Evolutionary conservation across 805 yeast species (phyloP).

Genomic region (Candida taoyuanica): DNA sequence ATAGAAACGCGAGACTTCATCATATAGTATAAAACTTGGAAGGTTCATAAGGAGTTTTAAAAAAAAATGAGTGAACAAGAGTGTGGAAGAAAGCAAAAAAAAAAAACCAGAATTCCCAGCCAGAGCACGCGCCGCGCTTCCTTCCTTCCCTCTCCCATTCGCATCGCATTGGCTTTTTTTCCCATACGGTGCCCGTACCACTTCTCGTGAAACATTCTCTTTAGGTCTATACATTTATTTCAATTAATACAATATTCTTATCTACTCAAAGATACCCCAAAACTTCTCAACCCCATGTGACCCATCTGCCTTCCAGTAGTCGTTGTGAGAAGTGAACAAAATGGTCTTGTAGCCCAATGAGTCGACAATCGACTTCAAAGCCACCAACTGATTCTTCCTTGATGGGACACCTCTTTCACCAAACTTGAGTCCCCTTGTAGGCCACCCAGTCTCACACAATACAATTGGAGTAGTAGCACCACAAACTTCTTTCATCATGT

Average conservation of each 20-base stretch:
- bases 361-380: constrained; percentile 46
- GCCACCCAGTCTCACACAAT: constrained; percentile 68
- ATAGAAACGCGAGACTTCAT: constrained; percentile 29
- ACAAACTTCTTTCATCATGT: constrained; percentile 39
- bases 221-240: too few relatives aligned
- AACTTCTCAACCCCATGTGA: constrained; percentile 53
- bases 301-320: constrained; percentile 58
- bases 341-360: constrained; percentile 45
- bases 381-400: constrained; percentile 44
- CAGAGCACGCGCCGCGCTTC: too few relatives aligned
- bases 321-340: constrained; percentile 58
- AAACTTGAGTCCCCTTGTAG: constrained; percentile 50
- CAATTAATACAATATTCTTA: too few relatives aligned
- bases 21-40: constrained; percentile 32
- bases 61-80: too few relatives aligned
- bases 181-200: too few relatives aligned
- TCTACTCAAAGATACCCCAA: constrained; percentile 36
- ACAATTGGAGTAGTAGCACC: constrained; percentile 33
- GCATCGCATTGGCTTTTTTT: too few relatives aligned
- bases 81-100: neutral
- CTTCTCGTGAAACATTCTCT: too few relatives aligned
- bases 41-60: constrained; percentile 20
- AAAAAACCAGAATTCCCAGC: neutral
- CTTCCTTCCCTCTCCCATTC: too few relatives aligned
- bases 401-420: constrained; percentile 53